Percentiles rank a stretch among this genome's conserved stretches.
Evolutionary conservation across 1,284 basidiomycete species (phyloP).

Genomic region (Exsudoporus floridanus): DNA sequence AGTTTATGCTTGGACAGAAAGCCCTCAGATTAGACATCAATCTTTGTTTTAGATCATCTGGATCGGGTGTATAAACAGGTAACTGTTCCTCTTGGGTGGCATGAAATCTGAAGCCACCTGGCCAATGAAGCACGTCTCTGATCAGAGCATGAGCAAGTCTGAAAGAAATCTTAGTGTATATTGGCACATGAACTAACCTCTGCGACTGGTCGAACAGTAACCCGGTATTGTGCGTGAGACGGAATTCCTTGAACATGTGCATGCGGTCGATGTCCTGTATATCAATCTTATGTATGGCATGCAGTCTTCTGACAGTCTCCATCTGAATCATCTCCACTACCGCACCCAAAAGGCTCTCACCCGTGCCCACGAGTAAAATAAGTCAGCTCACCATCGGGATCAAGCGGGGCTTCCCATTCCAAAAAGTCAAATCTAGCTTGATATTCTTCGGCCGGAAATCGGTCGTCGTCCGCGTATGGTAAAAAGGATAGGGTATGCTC

Average conservation of each 20-base stretch:
- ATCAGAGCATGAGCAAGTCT: neutral
- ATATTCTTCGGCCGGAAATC: slow-evolving; percentile 41
- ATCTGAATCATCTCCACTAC: slow-evolving; percentile 49
- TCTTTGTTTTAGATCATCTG: slow-evolving; percentile 29
- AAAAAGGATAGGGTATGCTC: slow-evolving; percentile 47
- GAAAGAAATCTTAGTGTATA: too few relatives aligned
- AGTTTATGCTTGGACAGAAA: slow-evolving; percentile 57
- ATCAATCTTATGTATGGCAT: slow-evolving; percentile 32
- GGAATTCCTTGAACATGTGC: slow-evolving; percentile 24
- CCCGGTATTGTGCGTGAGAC: slow-evolving; percentile 19
- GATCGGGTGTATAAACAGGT: slow-evolving; percentile 19
- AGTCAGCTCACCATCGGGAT: slow-evolving; percentile 50
- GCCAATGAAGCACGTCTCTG: slow-evolving; percentile 34
- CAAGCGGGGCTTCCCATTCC: slow-evolving; percentile 47
- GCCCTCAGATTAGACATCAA: slow-evolving; percentile 38
- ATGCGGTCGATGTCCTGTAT: slow-evolving; percentile 37
- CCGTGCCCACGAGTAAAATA: neutral
- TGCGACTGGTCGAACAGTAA: slow-evolving; percentile 36
- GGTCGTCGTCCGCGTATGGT: slow-evolving; percentile 53
- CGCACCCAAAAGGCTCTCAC: neutral
- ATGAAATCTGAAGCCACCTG: slow-evolving; percentile 14
- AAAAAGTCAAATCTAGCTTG: slow-evolving; percentile 40
- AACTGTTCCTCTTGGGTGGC: slow-evolving; percentile 1
- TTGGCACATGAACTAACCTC: slow-evolving; percentile 34
- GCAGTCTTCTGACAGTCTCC: slow-evolving; percentile 44